These are phyloP conservation scores for Podospora australis DNA, from an alignment of 495 filamentous ascomycete genomes.

Conservation along the genomic window DNA sequence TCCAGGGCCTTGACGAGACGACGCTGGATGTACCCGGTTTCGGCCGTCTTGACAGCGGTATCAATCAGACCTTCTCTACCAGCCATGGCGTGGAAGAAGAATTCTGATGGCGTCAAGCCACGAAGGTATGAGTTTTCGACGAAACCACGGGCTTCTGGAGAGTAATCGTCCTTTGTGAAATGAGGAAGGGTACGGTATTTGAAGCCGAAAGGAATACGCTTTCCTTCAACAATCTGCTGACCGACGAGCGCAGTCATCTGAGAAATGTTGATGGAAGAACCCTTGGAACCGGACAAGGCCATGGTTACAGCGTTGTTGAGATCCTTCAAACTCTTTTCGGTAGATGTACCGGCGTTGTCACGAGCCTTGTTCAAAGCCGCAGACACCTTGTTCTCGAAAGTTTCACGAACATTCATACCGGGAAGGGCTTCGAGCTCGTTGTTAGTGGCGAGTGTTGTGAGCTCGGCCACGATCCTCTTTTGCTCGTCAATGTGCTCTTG, in stretches of 20 bases:
- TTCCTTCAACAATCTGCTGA: slow-evolving; percentile 95
- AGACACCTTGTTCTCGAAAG: slow-evolving; percentile 92
- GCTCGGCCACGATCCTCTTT: slow-evolving; percentile 68
- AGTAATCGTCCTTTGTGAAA: slow-evolving; percentile 99
- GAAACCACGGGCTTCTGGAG: slow-evolving; percentile 92
- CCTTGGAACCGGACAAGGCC: slow-evolving; percentile 94
- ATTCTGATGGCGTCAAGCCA: slow-evolving; percentile 90
- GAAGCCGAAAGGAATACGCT: slow-evolving; percentile 99
- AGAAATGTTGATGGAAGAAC: slow-evolving; percentile 96
- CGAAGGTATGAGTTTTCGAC: slow-evolving; percentile 98
- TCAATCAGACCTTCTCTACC: slow-evolving; percentile 99
- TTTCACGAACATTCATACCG: slow-evolving; percentile 97
- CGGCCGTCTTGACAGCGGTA: slow-evolving; percentile 98
- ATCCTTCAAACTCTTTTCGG: slow-evolving; percentile 87
- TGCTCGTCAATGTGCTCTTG: slow-evolving; percentile 67
- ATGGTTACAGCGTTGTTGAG: slow-evolving; percentile 93
- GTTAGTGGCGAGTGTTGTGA: slow-evolving; percentile 70
- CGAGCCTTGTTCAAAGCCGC: slow-evolving; percentile 90
- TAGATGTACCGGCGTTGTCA: slow-evolving; percentile 89
- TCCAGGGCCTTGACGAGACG: slow-evolving; percentile 96
- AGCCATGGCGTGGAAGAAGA: slow-evolving; percentile 99
- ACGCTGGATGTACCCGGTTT: slow-evolving; percentile 98
- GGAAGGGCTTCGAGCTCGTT: slow-evolving; percentile 83
- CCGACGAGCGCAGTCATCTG: slow-evolving; percentile 98
- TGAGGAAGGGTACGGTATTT: slow-evolving; percentile 96